Evolutionary conservation across 371 early-diverging fungal species (phyloP).

Genomic region (Mortierella sp.): DNA sequence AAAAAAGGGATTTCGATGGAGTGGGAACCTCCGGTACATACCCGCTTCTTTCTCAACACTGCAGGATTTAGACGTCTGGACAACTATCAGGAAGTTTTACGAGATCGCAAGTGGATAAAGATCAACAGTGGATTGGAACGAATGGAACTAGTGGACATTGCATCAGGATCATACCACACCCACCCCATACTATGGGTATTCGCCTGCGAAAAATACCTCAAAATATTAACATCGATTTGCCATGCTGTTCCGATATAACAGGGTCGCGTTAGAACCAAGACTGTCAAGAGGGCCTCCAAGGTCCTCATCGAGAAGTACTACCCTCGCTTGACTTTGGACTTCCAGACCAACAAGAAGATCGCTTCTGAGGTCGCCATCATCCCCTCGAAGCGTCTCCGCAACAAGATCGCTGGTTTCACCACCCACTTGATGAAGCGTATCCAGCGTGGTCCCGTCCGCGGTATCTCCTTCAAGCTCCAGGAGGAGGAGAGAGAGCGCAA

Average conservation of each 20-base stretch:
- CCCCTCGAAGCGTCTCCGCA: constrained; percentile 99
- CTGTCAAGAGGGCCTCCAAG: constrained; percentile 99
- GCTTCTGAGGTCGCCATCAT: constrained; percentile 98
- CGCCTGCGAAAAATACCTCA: not conserved
- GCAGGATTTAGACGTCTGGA: not conserved
- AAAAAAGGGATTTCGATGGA: too few species aligned
- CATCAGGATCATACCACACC: too few species aligned
- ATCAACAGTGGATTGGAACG: too few species aligned
- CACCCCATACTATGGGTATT: too few species aligned
- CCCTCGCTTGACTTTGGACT: constrained; percentile 98
- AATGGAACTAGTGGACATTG: too few species aligned
- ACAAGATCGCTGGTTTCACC: constrained; percentile 99
- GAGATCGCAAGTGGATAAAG: too few species aligned
- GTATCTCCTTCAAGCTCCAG: constrained; percentile 99
- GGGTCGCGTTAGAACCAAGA: constrained; percentile 88
- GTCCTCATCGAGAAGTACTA: constrained; percentile 99
- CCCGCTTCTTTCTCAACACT: too few species aligned
- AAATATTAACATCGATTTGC: not conserved
- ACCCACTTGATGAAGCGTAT: constrained; percentile 99
- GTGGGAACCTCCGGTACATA: too few species aligned
- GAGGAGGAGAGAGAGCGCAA: constrained; percentile 99
- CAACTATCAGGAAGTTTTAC: too few species aligned
- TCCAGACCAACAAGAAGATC: constrained; percentile 99
- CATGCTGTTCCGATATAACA: constrained; percentile 1
- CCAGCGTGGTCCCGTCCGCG: constrained; percentile 98